Base-by-base conservation (phyloP, 2,329 filamentous ascomycete genomes). In the Sphaerulina musiva region DNA sequence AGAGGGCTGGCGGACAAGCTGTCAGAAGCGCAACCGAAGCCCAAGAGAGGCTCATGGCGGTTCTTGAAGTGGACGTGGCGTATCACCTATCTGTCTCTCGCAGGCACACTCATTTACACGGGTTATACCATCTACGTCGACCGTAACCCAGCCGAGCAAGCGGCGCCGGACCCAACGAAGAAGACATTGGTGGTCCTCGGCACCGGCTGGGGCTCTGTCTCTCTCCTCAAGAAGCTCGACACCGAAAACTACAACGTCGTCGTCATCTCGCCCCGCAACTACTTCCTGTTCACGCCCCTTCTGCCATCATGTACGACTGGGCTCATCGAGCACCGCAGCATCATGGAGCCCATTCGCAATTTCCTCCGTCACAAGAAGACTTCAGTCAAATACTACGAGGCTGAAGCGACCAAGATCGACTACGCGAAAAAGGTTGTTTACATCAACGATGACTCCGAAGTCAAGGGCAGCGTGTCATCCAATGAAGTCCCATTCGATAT, bases 271-370 rank as follows among this genome's bases (percentile, higher is more conserved):
- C 93, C 93, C 51, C 89, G 93, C 71, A 98, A 98, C 78, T 98
- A 95, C 82, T 98, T 98, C 84, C 86, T 98, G 64, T 98, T 98
- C 81, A 98, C 93, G 31, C 93, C 93, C 57, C 84, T 98, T 56
- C 83, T 98, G 58, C 93, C 93, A 62, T 97, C 92, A 70, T 98
- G 93, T 76, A 97, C 93, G 49, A 96, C 92, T 62, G 93, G 93
- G 67, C 87, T 89, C 66, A 93, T 98, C 73, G 93, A 98, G 80
- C 93, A 97, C 78, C 89, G 93, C 72, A 97, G 91, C 69, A 98
- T 98, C 75, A 98, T 98, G 93, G 93, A 98, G 78, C 93, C 93
- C 54, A 86, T 98, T 67, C 89, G 93, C 70, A 89, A 93, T 72
- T 95, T 98, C 72, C 81, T 95, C 64, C 88, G 91, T 69, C 87